Evolutionary conservation across 768 basidiomycete species (phyloP).

Genomic region (Agaricus bisporus): DNA sequence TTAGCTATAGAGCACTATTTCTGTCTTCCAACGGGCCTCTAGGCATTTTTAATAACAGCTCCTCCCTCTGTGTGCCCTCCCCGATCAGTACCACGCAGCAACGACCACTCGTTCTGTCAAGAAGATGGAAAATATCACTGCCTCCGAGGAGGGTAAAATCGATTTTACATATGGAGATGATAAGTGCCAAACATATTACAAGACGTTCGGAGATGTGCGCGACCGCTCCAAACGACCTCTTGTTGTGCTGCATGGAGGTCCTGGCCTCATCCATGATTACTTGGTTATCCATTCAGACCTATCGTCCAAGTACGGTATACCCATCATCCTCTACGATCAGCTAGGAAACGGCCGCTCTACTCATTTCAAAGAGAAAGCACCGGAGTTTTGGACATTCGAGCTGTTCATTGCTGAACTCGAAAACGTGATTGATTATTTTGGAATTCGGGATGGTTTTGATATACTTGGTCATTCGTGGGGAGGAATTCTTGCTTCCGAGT

Average conservation of each 20-base stretch:
- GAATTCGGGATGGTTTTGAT: constrained; percentile 33
- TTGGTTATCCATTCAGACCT: constrained; percentile 35
- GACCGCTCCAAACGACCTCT: constrained; percentile 26
- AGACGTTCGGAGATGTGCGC: constrained; percentile 31
- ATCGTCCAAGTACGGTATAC: constrained; percentile 24
- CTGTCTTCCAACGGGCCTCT: too few relatives aligned
- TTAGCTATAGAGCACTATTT: too few relatives aligned
- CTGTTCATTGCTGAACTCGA: constrained; percentile 51
- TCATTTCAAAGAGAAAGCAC: constrained; percentile 36
- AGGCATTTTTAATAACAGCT: too few relatives aligned
- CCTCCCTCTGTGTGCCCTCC: too few relatives aligned
- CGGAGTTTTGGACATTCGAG: constrained; percentile 43
- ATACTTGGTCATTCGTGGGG: constrained; percentile 57
- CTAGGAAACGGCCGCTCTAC: constrained; percentile 48
- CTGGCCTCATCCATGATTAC: constrained; percentile 40
- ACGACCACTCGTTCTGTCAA: too few relatives aligned
- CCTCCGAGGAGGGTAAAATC: constrained; percentile 14
- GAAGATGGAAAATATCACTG: not conserved
- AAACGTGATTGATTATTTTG: constrained; percentile 38
- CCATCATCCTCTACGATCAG: constrained; percentile 53
- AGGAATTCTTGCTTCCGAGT: constrained; percentile 41
- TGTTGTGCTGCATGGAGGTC: constrained; percentile 45
- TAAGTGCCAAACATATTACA: constrained; percentile 37
- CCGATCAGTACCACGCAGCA: too few relatives aligned
- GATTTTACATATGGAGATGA: constrained; percentile 14